Evolutionary conservation across 2,329 filamentous ascomycete species (phyloP), one percentile per base, ranked within the genome.

Genomic region (Zopfia rhizophila): DNA sequence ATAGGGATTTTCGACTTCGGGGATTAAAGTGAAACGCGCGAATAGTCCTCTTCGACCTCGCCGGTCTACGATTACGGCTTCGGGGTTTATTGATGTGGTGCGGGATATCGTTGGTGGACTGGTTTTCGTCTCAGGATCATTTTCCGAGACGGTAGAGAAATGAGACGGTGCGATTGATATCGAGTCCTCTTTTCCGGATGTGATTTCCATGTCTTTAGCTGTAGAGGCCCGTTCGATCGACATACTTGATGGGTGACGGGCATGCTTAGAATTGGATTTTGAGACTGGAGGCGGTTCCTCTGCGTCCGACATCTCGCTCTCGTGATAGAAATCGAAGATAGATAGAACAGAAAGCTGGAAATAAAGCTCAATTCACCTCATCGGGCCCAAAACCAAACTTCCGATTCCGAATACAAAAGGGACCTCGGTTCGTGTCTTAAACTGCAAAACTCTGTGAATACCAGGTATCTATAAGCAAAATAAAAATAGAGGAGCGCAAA

Each of bases 1-100:
- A 48, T 86, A 85, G 0, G 91, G 88, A 22, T 86, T 79, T 32
- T 89, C 84, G 11, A 96, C 84, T 72, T 97, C 92, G 2, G 91
- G 87, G 12, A 96, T 77, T 22, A 96, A 49, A 1, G 88, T 78
- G 10, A 95, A 77, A 25, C 81, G 81, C 1, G 84, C 86, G 35
- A 96, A 79, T 2, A 96, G 75, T 0, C 92, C 92, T 60, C 91
- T 80, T 36, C 90, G 82, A 51, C 83, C 69, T 2, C 68, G 59
- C 24, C 78, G 72, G 2, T 82, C 78, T 1, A 87, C 76, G 36
- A 74, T 68, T 12, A 76, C 55, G 7, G 79, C 71, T 2, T 78
- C 65, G 40, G 68, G 65, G 7, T 51, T 63, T 12, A 73, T 60
- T 4, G 70, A 66, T 12, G 56, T 62, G 6, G 69, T 66, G 43